phyloP scores from a whole-genome alignment of 352 stramenopile genomes.

The Globisporangium lucens region DNA sequence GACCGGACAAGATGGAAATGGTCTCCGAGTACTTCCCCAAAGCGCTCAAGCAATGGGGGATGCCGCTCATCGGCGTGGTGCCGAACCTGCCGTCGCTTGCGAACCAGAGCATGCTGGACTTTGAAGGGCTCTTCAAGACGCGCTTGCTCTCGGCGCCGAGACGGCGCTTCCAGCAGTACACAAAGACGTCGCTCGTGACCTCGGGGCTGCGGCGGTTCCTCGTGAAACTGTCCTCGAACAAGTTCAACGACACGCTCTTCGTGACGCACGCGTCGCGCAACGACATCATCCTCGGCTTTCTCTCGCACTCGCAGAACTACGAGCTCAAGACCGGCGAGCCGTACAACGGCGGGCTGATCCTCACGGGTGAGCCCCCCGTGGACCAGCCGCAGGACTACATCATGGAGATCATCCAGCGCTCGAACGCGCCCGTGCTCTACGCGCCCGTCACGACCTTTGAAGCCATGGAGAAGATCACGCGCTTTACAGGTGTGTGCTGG shows the following conservation, averaged over 20 bases:
- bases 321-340: slow-evolving; percentile 55
- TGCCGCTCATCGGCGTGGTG: slow-evolving; percentile 83
- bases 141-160: slow-evolving; percentile 47
- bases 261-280: slow-evolving; percentile 88
- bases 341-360: slow-evolving; percentile 87
- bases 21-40: slow-evolving; percentile 86
- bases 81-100: slow-evolving; percentile 76
- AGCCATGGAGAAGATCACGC: slow-evolving; percentile 79
- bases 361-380: slow-evolving; percentile 74
- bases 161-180: slow-evolving; percentile 77
- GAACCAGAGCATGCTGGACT: slow-evolving; percentile 86
- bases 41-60: slow-evolving; percentile 70
- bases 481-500: slow-evolving; percentile 54
- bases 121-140: slow-evolving; percentile 84
- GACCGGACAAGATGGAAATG: slow-evolving; percentile 77
- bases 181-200: slow-evolving; percentile 78
- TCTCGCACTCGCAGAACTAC: slow-evolving; percentile 78
- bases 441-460: slow-evolving; percentile 72
- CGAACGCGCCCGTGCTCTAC: slow-evolving; percentile 70
- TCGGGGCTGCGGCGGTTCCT: slow-evolving; percentile 83
- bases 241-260: slow-evolving; percentile 82
- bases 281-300: slow-evolving; percentile 89
- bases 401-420: slow-evolving; percentile 66
- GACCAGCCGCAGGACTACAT: slow-evolving; percentile 80
- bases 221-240: slow-evolving; percentile 67